Conservation (phyloP, 2,329 filamentous ascomycete species). For the Hypoxylon sp. region DNA sequence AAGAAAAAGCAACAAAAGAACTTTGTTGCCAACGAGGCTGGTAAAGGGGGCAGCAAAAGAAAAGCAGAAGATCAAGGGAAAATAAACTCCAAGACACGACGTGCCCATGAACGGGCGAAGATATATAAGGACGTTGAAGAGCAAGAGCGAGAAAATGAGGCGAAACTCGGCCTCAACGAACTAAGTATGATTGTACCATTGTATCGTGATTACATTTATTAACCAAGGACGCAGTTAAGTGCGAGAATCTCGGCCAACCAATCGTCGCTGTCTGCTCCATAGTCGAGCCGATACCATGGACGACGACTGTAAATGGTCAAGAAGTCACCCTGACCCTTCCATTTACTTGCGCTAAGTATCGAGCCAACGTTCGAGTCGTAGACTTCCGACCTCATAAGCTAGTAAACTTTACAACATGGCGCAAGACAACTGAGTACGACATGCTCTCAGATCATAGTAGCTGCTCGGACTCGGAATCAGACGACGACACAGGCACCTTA, state of each 20-base stretch:
- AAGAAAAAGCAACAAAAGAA: conserved; percentile 50
- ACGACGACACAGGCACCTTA: conserved; percentile 49
- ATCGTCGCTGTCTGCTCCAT: conserved; percentile 59
- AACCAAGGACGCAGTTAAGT: conserved; percentile 60
- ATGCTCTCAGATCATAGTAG: conserved; percentile 63
- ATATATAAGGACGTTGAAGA: conserved; percentile 48
- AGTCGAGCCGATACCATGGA: conserved; percentile 58
- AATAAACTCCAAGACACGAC: conserved; percentile 49
- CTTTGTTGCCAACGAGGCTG: conserved; percentile 31
- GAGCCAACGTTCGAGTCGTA: conserved; percentile 79
- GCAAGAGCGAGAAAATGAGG: conserved; percentile 51
- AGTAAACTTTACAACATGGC: conserved; percentile 76
- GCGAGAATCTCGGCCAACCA: conserved; percentile 60
- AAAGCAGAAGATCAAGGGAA: conserved; percentile 42
- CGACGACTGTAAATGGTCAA: conserved; percentile 61
- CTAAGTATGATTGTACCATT: conserved; percentile 43
- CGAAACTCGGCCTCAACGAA: conserved; percentile 54
- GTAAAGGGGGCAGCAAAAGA: conserved; percentile 41
- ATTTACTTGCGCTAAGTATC: conserved; percentile 82
- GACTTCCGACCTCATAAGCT: conserved; percentile 82
- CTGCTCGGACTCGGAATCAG: conserved; percentile 52
- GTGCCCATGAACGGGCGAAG: conserved; percentile 51
- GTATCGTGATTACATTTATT: conserved; percentile 20
- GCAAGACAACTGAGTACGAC: conserved; percentile 64
- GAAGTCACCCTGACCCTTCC: conserved; percentile 67